Evolutionary conservation across 768 basidiomycete species (phyloP), one percentile per base, ranked within the genome.

Genomic region (Boletus pseudo-olivaceus): DNA sequence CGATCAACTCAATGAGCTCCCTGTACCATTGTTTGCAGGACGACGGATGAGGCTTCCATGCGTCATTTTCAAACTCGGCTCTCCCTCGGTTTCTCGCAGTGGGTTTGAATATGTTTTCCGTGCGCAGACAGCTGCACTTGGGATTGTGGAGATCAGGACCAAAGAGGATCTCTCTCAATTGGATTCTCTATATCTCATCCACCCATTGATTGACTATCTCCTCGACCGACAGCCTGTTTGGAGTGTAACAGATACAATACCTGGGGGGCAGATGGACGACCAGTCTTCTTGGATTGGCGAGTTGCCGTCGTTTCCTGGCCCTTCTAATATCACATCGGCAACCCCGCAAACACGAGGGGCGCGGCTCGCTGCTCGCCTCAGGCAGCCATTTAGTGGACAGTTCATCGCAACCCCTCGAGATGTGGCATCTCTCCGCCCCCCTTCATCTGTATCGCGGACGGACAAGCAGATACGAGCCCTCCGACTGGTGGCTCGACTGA

Each of bases 151-250:
- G n/a, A 59, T 62, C 8, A 40, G 7, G 19, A 49, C 52, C 0
- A 12, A 9, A 19, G 51, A 59, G 2, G 46, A 61, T 41, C 49
- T 63, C 15, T 47, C 54, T 6, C 20, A 27, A 41, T 27, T 42
- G 2, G 35, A 41, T 0, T 26, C 49, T 12, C 50, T 59, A 0
- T 45, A 32, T 19, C 49, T 62, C 14, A 35, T 59, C n/a, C 61
- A 63, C 27, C 57, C 61, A 0, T 63, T 57, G 61, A 50, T 63
- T 11, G 48, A 58, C 26, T 41, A 49, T 17, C 55, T 62, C 17
- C 55, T 62, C 1, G 37, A 52, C 17, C 35, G 41, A 5, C 51
- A 35, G 11, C 48, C 41, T 7, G 33, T 48, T 2, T 46, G 42
- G 40, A 14, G 17, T 23, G 12, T 7, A 2, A 4, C 10, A n/a